phyloP scores from a whole-genome alignment of 352 stramenopile genomes.

The Hyaloperonospora brassicae region DNA sequence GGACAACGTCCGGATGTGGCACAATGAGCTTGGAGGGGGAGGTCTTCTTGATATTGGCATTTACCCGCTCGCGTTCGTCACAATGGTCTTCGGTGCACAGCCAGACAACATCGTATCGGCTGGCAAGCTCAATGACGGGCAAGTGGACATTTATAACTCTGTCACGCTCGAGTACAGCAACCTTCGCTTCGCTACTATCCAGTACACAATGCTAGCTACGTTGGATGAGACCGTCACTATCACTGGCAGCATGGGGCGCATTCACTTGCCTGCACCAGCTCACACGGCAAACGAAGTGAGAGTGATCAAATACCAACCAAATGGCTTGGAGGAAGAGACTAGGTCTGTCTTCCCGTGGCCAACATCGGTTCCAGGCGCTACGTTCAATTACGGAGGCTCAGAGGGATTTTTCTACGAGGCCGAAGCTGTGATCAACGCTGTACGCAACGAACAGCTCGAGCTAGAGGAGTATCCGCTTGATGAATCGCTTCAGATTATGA shows the following conservation, averaged over 20 bases:
- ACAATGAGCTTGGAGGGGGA: conserved; percentile 62
- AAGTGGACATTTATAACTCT: conserved; percentile 54
- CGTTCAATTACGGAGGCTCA: conserved; percentile 14
- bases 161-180: conserved; percentile 55
- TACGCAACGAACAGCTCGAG: conserved; percentile 41
- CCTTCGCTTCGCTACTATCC: conserved; percentile 45
- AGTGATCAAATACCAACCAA: conserved; percentile 27
- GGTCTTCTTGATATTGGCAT: conserved; percentile 69
- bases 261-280: conserved; percentile 50
- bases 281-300: conserved; percentile 54
- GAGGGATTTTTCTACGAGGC: conserved; percentile 77
- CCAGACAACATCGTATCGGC: conserved; percentile 35
- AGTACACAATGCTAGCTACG: conserved; percentile 60
- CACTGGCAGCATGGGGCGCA: conserved; percentile 57
- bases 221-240: conserved; percentile 68
- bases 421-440: conserved; percentile 48
- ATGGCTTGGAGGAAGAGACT: conserved; percentile 24
- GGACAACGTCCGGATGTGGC: conserved; percentile 50
- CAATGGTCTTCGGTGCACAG: conserved; percentile 46
- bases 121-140: conserved; percentile 19
- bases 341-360: conserved; percentile 41
- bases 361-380: conserved; percentile 8
- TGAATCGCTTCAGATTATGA: conserved; percentile 50
- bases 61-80: conserved; percentile 65
- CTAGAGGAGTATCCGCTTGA: conserved; percentile 38